Percentiles rank a stretch among this genome's conserved stretches.
Conservation (phyloP, 2,329 filamentous ascomycete species). For the Dissoconium aciculare region DNA sequence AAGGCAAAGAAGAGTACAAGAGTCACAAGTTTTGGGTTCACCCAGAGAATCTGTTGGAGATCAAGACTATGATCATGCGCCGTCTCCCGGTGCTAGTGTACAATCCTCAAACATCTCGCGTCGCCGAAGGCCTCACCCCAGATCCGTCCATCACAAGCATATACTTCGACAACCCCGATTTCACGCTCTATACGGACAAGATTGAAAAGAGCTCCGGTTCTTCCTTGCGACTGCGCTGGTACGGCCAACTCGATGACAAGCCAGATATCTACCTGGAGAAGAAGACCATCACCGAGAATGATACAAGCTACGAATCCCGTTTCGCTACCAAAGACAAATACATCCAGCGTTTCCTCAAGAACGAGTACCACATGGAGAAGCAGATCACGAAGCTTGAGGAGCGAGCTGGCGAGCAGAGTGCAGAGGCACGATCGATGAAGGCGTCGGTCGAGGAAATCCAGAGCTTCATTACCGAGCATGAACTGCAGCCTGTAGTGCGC, state of each 20-base stretch:
- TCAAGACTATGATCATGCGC: slow-evolving; percentile 88
- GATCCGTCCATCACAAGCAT: slow-evolving; percentile 90
- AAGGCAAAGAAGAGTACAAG: slow-evolving; percentile 19
- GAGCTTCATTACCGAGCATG: slow-evolving; percentile 58
- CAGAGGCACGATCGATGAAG: slow-evolving; percentile 55
- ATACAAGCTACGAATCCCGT: slow-evolving; percentile 61
- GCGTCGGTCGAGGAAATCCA: slow-evolving; percentile 63
- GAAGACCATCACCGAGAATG: slow-evolving; percentile 66
- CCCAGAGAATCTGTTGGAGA: slow-evolving; percentile 84
- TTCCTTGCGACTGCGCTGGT: slow-evolving; percentile 81
- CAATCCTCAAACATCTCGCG: slow-evolving; percentile 71
- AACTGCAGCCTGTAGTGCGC: slow-evolving; percentile 69
- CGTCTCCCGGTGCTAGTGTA: slow-evolving; percentile 85
- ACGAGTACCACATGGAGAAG: slow-evolving; percentile 86
- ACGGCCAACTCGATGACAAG: slow-evolving; percentile 62
- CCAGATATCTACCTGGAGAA: slow-evolving; percentile 79
- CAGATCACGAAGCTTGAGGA: slow-evolving; percentile 69
- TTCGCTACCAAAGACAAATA: slow-evolving; percentile 92
- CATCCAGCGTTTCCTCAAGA: slow-evolving; percentile 70
- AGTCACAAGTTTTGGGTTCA: slow-evolving; percentile 64
- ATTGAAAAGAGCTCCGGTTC: slow-evolving; percentile 63
- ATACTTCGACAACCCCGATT: slow-evolving; percentile 83
- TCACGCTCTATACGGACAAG: slow-evolving; percentile 76
- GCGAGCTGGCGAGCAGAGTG: slow-evolving; percentile 51
- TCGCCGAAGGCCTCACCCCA: slow-evolving; percentile 58